A percentile compares a stretch with the other conserved stretches of the same genome.
Conservation (phyloP, 2,329 filamentous ascomycete species). For the Calonectria fujianensis region DNA sequence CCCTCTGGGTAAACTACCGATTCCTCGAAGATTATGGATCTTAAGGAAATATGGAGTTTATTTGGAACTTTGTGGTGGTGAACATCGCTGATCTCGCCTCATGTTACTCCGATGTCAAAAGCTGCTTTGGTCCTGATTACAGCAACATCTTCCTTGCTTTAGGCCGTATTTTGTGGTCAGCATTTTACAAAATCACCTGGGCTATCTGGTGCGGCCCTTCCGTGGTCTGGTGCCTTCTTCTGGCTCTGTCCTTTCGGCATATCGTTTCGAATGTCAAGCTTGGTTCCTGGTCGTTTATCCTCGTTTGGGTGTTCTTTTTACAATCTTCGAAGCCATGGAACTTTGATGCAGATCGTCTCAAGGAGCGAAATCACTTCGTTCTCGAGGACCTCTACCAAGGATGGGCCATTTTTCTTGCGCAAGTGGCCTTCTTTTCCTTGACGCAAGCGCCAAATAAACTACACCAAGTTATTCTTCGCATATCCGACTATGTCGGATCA, state of each 20-base stretch:
- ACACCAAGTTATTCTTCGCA: not conserved
- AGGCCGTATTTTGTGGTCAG: constrained; percentile 3
- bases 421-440: constrained; percentile 14
- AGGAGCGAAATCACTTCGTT: not conserved
- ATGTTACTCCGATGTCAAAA: constrained; percentile 29
- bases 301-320: constrained; percentile 30
- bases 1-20: not conserved
- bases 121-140: constrained; percentile 41
- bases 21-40: not conserved
- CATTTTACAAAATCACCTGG: constrained; percentile 1
- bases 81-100: not conserved
- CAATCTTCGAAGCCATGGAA: constrained; percentile 11
- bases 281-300: not conserved
- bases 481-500: not conserved
- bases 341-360: not conserved
- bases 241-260: constrained; percentile 24
- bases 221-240: constrained; percentile 29
- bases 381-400: not conserved
- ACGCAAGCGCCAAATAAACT: constrained; percentile 13
- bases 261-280: not conserved
- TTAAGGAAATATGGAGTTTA: constrained; percentile 7
- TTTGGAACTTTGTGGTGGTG: not conserved
- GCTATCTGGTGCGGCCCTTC: constrained; percentile 4
- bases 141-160: constrained; percentile 37
- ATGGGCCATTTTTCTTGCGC: constrained; percentile 8